Conservation (phyloP, 2,329 filamentous ascomycete species). For the Aspergillus quadricinctus region DNA sequence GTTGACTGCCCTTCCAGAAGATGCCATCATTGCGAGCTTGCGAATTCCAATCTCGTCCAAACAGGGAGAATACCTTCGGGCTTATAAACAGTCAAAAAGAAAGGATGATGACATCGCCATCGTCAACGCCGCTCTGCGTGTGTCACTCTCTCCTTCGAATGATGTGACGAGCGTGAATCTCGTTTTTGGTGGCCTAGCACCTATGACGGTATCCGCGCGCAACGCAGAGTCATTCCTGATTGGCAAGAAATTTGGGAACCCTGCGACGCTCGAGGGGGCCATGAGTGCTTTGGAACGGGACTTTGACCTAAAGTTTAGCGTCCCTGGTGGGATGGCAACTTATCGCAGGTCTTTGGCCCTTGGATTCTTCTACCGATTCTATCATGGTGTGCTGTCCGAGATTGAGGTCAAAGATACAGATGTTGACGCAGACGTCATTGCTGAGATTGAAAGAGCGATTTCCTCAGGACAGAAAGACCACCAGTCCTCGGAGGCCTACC, state of each 20-base stretch:
- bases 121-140: conserved; percentile 78
- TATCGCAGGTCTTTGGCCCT: conserved; percentile 88
- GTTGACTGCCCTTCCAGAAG: conserved; percentile 70
- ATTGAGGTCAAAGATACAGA: conserved; percentile 46
- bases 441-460: conserved; percentile 79
- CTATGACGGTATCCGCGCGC: conserved; percentile 82
- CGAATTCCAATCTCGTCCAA: conserved; percentile 73
- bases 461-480: conserved; percentile 77
- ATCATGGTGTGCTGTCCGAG: conserved; percentile 74
- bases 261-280: conserved; percentile 77
- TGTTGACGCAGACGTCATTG: conserved; percentile 68
- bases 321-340: conserved; percentile 95
- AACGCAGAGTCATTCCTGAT: conserved; percentile 68
- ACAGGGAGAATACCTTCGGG: conserved; percentile 76
- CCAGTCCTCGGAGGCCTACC: conserved; percentile 69
- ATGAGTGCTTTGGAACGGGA: conserved; percentile 88
- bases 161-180: conserved; percentile 70
- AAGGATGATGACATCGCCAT: conserved; percentile 99
- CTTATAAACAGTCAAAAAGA: conserved; percentile 94
- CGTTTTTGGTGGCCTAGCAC: conserved; percentile 93
- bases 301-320: conserved; percentile 83
- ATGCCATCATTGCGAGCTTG: conserved; percentile 82
- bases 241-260: conserved; percentile 74
- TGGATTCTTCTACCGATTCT: conserved; percentile 96
- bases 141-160: conserved; percentile 66